Conservation (phyloP, 73 alveolate species). For the Paramecium bursaria region DNA sequence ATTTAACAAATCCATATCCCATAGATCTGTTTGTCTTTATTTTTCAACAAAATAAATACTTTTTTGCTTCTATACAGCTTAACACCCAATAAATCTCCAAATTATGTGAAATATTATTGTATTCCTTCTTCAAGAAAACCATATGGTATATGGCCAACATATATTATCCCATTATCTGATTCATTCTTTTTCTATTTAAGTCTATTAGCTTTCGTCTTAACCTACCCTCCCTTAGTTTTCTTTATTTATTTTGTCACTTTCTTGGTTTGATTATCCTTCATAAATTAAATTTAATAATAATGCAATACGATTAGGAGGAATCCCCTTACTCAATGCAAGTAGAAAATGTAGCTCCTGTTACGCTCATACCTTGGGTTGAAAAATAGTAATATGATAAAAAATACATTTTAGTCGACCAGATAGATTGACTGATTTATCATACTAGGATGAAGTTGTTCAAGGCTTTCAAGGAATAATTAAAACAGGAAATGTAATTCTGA, state of each 20-base stretch:
- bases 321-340: slow-evolving; percentile 48
- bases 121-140: slow-evolving; percentile 93
- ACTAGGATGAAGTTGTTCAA: slow-evolving; percentile 86
- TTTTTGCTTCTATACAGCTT: slow-evolving; percentile 85
- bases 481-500: slow-evolving; percentile 73
- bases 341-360: slow-evolving; percentile 16
- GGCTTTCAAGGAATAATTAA: slow-evolving; percentile 75
- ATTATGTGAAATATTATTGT: slow-evolving; percentile 91
- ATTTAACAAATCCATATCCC: slow-evolving; percentile 97
- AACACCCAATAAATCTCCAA: slow-evolving; percentile 89
- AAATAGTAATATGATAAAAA: slow-evolving; percentile 31
- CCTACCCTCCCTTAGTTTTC: not conserved
- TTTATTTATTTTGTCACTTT: not conserved
- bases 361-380: slow-evolving; percentile 67
- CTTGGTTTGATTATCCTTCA: slow-evolving; percentile 24
- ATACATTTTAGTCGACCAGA: slow-evolving; percentile 75
- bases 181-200: not conserved
- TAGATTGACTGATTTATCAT: slow-evolving; percentile 77
- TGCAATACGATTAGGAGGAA: no score
- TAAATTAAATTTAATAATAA: no score
- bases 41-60: not conserved
- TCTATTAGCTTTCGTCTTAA: slow-evolving; percentile 32
- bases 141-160: slow-evolving; percentile 97
- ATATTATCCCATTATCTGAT: slow-evolving; percentile 69
- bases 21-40: slow-evolving; percentile 89